Evolutionary conservation across 129 eudicot genomes (phyloP).

Genomic region (Mikania micrantha): DNA sequence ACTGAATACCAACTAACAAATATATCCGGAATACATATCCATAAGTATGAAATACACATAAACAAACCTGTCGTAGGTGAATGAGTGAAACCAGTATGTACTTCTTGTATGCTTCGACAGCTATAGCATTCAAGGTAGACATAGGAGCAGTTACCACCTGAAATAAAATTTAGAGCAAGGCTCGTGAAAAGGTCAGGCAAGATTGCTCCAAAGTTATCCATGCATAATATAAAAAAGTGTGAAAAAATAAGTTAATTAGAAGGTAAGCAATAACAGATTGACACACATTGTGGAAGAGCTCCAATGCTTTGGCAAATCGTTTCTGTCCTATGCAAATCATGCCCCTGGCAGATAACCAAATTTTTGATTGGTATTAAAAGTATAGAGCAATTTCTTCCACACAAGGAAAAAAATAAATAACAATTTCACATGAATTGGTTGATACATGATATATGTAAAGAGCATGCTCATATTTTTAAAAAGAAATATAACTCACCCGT

Average conservation of each 20-base stretch:
- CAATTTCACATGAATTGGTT: constrained; percentile 3
- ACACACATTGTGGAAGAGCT: constrained; percentile 89
- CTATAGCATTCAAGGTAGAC: constrained; percentile 72
- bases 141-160: constrained; percentile 99
- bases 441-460: background rate
- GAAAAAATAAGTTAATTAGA: background rate
- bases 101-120: constrained; percentile 95
- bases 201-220: background rate
- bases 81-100: constrained; percentile 91
- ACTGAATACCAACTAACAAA: background rate
- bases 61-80: constrained; percentile 78
- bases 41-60: constrained; percentile 21
- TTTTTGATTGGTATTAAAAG: background rate
- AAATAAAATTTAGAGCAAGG: constrained; percentile 12
- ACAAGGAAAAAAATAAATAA: background rate
- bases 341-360: constrained; percentile 47
- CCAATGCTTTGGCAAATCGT: constrained; percentile 73
- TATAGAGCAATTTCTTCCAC: background rate
- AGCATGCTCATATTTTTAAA: background rate
- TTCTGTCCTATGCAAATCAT: constrained; percentile 94
- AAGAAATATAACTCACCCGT: constrained; percentile 61
- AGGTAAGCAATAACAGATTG: constrained; percentile 5
- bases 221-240: background rate
- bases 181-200: background rate
- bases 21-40: background rate